Percentiles rank a stretch among this genome's conserved stretches.
phyloP scores from a whole-genome alignment of 768 basidiomycete species.

The Pleurotus pulmonarius region DNA sequence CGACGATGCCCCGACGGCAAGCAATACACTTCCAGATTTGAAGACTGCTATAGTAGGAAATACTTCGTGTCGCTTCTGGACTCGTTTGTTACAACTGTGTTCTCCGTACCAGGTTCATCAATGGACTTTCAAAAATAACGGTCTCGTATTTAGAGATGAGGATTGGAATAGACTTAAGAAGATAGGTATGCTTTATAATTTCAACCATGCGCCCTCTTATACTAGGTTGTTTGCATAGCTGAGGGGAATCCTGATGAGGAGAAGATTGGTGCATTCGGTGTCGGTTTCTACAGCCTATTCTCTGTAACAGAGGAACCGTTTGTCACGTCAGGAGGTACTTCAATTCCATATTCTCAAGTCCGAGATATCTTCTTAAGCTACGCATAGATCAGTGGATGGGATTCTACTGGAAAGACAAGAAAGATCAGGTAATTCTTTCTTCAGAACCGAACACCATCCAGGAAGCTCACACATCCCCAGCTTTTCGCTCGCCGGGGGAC shows the following conservation, averaged over 20 bases:
- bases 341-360: constrained; percentile 13
- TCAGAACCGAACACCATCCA: not conserved
- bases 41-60: constrained; percentile 57
- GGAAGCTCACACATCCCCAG: constrained; percentile 29
- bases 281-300: constrained; percentile 69
- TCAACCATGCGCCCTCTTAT: not conserved
- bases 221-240: constrained; percentile 38
- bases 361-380: constrained; percentile 16
- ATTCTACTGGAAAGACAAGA: constrained; percentile 94
- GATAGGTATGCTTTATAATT: constrained; percentile 52
- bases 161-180: constrained; percentile 91
- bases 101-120: constrained; percentile 52
- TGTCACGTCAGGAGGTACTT: constrained; percentile 71
- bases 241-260: constrained; percentile 93
- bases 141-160: constrained; percentile 73
- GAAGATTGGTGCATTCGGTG: constrained; percentile 94
- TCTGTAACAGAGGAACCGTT: constrained; percentile 83
- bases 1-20: constrained; percentile 8
- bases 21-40: constrained; percentile 49
- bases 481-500: constrained; percentile 80
- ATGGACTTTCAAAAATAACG: constrained; percentile 90
- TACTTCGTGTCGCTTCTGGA: not conserved
- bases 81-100: not conserved
- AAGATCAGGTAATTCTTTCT: constrained; percentile 61
- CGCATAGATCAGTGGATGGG: constrained; percentile 81